Conservation (phyloP, 192 early-diverging fungal genomes). For the Backusella luteola region DNA sequence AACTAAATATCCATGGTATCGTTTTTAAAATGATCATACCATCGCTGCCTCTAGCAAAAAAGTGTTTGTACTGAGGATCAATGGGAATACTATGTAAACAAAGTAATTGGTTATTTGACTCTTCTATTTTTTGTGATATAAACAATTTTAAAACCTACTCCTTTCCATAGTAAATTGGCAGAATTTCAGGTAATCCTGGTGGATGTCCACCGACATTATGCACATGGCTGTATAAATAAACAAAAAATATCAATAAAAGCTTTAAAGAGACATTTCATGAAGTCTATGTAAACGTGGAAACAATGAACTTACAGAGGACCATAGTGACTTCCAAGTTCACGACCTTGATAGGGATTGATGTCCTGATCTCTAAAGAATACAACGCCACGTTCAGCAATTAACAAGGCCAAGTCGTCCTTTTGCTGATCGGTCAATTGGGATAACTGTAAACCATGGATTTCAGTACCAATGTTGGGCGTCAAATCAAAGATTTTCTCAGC, state of each 20-base stretch:
- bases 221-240: constrained; percentile 18
- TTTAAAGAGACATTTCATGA: background rate
- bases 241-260: constrained; percentile 9
- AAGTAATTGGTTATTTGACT: background rate
- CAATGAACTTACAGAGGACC: constrained; percentile 29
- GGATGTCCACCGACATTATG: constrained; percentile 29
- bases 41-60: background rate
- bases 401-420: constrained; percentile 57
- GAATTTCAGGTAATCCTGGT: constrained; percentile 20
- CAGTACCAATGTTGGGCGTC: constrained; percentile 64
- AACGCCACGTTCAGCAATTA: constrained; percentile 66
- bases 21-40: background rate
- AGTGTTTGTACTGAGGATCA: background rate
- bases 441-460: constrained; percentile 59
- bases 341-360: constrained; percentile 53
- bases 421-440: constrained; percentile 61
- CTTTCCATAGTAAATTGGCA: background rate
- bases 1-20: background rate
- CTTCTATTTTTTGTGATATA: background rate
- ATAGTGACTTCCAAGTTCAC: constrained; percentile 51
- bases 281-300: background rate
- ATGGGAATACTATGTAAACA: background rate
- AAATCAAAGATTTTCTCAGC: constrained; percentile 58
- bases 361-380: constrained; percentile 73
- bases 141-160: background rate